These are phyloP conservation scores for Ustilago esculenta DNA, from an alignment of 1,284 basidiomycete genomes.

Conservation along the genomic window DNA sequence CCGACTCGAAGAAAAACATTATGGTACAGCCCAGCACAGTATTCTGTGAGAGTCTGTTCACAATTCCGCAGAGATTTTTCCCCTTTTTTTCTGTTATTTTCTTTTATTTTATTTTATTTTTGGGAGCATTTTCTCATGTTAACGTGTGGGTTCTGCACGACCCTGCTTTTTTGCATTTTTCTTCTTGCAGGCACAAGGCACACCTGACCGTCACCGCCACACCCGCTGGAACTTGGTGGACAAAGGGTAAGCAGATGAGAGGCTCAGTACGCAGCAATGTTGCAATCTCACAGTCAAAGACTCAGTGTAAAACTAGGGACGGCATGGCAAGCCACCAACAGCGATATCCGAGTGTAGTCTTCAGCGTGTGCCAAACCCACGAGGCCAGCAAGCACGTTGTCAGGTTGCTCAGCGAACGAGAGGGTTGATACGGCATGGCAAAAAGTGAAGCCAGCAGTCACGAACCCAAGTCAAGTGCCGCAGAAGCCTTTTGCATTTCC, in stretches of 20 bases:
- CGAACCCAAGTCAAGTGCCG: constrained; percentile 8
- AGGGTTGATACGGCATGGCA: too few species aligned
- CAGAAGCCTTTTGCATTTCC: constrained; percentile 3
- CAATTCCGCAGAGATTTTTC: neutral
- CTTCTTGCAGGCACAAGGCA: too few species aligned
- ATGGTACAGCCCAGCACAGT: constrained; percentile 25
- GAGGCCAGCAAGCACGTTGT: too few species aligned
- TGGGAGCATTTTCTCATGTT: too few species aligned
- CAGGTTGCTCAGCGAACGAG: too few species aligned
- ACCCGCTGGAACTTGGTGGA: too few species aligned
- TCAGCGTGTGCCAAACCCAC: neutral
- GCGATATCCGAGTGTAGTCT: constrained; percentile 1
- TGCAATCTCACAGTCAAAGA: neutral
- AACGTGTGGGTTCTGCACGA: too few species aligned
- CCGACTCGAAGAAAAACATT: neutral
- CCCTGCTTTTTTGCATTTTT: constrained; percentile 5
- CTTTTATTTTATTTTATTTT: too few species aligned
- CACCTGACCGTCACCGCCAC: too few species aligned
- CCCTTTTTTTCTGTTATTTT: neutral
- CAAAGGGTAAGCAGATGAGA: neutral
- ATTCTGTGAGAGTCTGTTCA: constrained; percentile 1
- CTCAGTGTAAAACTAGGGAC: neutral
- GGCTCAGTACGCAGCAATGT: too few species aligned
- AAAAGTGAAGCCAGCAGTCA: too few species aligned
- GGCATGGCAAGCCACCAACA: constrained; percentile 3